These are phyloP conservation scores for Castanea mollissima DNA, from an alignment of 306 rosid genomes.

Conservation along the genomic window DNA sequence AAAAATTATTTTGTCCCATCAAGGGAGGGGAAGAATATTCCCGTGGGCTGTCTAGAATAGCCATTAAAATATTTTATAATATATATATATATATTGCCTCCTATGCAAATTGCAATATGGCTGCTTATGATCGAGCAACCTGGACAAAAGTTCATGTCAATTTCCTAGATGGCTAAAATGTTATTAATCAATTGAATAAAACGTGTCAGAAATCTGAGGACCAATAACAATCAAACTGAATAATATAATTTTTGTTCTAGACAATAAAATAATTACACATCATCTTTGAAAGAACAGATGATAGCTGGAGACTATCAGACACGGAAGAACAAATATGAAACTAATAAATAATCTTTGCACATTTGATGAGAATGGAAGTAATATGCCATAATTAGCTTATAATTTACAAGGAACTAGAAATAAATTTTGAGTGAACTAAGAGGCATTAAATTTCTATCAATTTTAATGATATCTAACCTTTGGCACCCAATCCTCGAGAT, in stretches of 20 bases:
- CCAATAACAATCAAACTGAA: background rate
- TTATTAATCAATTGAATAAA: background rate
- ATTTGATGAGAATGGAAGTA: background rate
- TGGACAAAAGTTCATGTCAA: background rate
- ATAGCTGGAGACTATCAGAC: background rate
- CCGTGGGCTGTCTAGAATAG: no score
- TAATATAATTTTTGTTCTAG: background rate
- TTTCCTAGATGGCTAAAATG: background rate
- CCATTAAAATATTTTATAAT: no score
- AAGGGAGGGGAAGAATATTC: no score
- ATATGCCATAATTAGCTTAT: background rate
- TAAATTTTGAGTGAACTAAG: background rate
- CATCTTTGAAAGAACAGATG: background rate
- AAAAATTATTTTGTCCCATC: no score
- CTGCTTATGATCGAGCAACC: background rate
- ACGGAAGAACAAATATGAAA: background rate
- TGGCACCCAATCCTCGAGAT: constrained; percentile 82
- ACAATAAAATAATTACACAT: background rate
- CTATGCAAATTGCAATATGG: background rate
- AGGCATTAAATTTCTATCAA: background rate
- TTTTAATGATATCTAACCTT: constrained; percentile 24
- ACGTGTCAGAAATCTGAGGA: background rate
- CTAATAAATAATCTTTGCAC: background rate
- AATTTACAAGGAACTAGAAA: constrained; percentile 8
- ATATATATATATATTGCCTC: background rate